Percentiles rank a stretch among this genome's conserved stretches.
Conservation (phyloP, 179 eudicot genomes). For the Heliamphora pulchella region DNA sequence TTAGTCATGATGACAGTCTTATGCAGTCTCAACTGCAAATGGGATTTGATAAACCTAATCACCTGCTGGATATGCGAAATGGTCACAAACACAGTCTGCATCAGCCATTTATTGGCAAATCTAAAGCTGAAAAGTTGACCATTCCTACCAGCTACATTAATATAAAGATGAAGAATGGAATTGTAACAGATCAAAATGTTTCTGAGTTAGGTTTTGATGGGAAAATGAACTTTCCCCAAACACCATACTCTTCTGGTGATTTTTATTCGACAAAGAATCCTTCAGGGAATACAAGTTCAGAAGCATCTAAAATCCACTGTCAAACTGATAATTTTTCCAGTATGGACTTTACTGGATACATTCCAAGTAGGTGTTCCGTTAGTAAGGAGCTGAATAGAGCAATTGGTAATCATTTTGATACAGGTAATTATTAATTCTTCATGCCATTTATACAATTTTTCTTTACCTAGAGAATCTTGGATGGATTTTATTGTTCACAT, state of each 20-base stretch:
- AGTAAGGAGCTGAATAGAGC: constrained; percentile 21
- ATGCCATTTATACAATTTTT: constrained; percentile 10
- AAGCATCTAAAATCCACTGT: constrained; percentile 21
- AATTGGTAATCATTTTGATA: constrained; percentile 19
- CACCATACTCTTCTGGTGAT: constrained; percentile 26
- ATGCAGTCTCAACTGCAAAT: constrained; percentile 22
- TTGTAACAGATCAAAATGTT: constrained; percentile 13
- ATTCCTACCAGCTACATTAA: constrained; percentile 17
- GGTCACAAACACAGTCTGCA: constrained; percentile 18
- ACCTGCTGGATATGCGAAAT: constrained; percentile 18
- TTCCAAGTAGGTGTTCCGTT: constrained; percentile 17
- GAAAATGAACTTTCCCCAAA: constrained; percentile 24
- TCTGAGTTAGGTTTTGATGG: constrained; percentile 19
- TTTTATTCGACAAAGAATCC: constrained; percentile 19
- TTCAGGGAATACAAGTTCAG: constrained; percentile 19
- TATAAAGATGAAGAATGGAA: constrained; percentile 21
- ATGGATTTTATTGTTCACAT: background rate
- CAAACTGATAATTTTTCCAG: constrained; percentile 20
- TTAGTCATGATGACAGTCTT: constrained; percentile 18
- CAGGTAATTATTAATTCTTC: constrained; percentile 20
- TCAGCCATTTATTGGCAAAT: constrained; percentile 22
- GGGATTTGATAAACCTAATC: constrained; percentile 18
- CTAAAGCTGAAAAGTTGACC: constrained; percentile 24
- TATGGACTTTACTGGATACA: constrained; percentile 17
- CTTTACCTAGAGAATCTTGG: background rate